phyloP scores from a whole-genome alignment of 2,329 filamentous ascomycete genomes.

The Phyllosticta citribraziliensis region DNA sequence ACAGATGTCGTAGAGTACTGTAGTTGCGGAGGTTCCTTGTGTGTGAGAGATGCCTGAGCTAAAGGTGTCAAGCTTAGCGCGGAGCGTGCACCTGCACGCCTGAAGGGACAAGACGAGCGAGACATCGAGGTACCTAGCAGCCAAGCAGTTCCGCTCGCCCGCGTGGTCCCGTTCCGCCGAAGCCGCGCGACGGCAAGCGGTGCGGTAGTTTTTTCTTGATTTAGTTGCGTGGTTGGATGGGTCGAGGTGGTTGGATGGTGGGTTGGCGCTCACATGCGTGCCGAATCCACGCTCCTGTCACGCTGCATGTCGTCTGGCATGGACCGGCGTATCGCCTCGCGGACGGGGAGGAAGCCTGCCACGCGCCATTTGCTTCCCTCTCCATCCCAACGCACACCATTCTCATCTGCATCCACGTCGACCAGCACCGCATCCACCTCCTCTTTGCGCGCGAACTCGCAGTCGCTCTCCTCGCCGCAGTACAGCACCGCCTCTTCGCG shows the following conservation, averaged over 20 bases:
- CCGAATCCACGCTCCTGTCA: constrained; percentile 7
- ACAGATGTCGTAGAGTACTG: too few species aligned
- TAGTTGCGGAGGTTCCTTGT: too few species aligned
- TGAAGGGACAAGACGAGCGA: not conserved
- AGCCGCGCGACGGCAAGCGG: not conserved
- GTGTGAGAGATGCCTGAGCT: too few species aligned
- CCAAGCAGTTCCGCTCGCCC: not conserved
- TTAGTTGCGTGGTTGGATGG: not conserved
- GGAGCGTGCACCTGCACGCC: not conserved
- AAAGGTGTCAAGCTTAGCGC: too few species aligned
- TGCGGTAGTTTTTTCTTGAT: not conserved
- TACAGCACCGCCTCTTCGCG: constrained; percentile 3
- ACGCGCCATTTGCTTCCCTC: not conserved
- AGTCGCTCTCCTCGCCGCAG: not conserved
- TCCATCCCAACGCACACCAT: not conserved
- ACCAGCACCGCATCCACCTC: not conserved
- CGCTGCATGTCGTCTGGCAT: not conserved
- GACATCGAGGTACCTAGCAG: not conserved
- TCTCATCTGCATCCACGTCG: not conserved
- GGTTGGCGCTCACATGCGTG: not conserved
- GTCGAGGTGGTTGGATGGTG: not conserved
- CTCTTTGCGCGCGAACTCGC: not conserved
- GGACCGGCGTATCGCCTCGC: not conserved
- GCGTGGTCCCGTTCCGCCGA: not conserved
- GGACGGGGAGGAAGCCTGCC: not conserved